phyloP scores from a whole-genome alignment of 345 rosid species.

The Syzygium grande region DNA sequence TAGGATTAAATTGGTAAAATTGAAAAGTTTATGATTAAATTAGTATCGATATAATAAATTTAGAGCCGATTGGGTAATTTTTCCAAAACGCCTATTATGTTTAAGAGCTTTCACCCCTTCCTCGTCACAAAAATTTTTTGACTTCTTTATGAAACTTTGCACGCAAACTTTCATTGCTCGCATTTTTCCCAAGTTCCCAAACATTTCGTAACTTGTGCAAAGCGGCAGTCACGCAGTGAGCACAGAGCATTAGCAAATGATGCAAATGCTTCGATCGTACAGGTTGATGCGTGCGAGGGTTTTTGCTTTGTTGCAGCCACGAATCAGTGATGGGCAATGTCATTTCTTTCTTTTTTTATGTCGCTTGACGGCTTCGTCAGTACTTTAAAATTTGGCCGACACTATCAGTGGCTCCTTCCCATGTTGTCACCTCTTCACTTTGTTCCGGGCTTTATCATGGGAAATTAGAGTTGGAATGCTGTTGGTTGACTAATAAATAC shows the following conservation, averaged over 20 bases:
- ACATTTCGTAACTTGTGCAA: not conserved
- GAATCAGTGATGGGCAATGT: not conserved
- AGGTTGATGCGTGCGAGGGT: not conserved
- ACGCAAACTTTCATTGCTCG: not conserved
- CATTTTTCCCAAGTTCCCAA: not conserved
- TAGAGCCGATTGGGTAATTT: no score
- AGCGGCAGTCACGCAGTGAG: not conserved
- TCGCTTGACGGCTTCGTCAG: not conserved
- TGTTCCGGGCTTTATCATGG: no score
- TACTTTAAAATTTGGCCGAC: not conserved
- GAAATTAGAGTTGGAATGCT: no score
- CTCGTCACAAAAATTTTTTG: not conserved
- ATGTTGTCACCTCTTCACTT: no score
- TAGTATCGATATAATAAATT: no score
- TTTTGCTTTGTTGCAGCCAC: not conserved
- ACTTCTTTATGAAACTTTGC: no score
- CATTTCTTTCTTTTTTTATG: not conserved
- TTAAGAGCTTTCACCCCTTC: not conserved
- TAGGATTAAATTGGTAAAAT: no score
- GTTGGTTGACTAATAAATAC: no score
- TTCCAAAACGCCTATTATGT: no score
- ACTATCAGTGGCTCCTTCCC: no score
- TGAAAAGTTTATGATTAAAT: no score
- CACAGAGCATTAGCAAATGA: not conserved
- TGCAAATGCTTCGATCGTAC: not conserved